Conservation (phyloP, 768 basidiomycete genomes). For the Pulveroboletus sp. region DNA sequence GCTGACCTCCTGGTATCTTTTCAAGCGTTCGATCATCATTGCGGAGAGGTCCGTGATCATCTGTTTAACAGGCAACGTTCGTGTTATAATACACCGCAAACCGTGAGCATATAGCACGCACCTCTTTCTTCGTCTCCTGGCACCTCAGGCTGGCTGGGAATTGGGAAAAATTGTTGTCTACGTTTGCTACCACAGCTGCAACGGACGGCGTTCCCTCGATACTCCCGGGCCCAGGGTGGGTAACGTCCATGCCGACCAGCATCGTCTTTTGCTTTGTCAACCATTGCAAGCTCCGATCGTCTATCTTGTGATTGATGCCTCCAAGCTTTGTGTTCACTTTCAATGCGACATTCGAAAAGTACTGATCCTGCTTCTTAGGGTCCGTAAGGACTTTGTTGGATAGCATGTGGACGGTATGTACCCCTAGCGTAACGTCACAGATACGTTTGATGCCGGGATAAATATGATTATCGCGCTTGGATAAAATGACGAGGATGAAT, state of each 20-base stretch:
- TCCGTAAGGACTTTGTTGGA: constrained; percentile 54
- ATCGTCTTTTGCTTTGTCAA: constrained; percentile 65
- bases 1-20: constrained; percentile 51
- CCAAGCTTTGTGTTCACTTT: constrained; percentile 84
- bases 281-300: constrained; percentile 55
- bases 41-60: constrained; percentile 61
- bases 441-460: constrained; percentile 80
- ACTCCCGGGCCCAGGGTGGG: constrained; percentile 69
- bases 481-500: constrained; percentile 68
- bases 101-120: neutral
- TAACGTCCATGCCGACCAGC: constrained; percentile 83
- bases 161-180: constrained; percentile 65
- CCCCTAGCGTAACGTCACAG: constrained; percentile 66
- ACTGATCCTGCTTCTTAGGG: constrained; percentile 63
- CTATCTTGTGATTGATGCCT: constrained; percentile 75
- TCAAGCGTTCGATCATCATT: constrained; percentile 71
- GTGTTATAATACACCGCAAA: neutral
- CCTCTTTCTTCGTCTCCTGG: constrained; percentile 42
- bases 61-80: constrained; percentile 32
- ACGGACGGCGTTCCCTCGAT: constrained; percentile 73
- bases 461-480: constrained; percentile 63
- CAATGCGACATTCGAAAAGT: constrained; percentile 75
- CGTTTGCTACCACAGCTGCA: constrained; percentile 76
- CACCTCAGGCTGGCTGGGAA: constrained; percentile 72
- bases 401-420: constrained; percentile 71